A percentile compares a stretch with the other conserved stretches of the same genome.
Evolutionary conservation across 2,329 filamentous ascomycete genomes (phyloP).

Genomic region (Fusarium domesticum): DNA sequence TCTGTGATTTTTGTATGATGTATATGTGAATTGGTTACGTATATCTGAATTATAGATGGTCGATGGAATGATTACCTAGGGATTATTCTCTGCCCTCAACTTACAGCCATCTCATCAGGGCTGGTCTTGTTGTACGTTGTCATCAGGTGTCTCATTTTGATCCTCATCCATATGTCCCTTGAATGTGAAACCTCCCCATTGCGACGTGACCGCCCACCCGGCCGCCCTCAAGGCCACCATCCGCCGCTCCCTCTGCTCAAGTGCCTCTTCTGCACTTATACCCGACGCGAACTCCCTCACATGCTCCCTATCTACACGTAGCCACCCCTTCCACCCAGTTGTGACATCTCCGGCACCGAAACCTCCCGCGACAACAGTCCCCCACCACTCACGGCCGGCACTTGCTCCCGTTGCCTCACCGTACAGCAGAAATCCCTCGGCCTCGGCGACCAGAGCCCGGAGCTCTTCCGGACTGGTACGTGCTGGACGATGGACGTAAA

Average conservation of each 20-base stretch:
- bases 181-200: slow-evolving; percentile 51
- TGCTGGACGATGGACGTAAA: slow-evolving; percentile 48
- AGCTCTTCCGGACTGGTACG: slow-evolving; percentile 29
- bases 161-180: slow-evolving; percentile 12
- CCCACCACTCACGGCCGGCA: slow-evolving; percentile 53
- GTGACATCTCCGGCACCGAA: slow-evolving; percentile 34
- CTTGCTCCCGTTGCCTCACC: slow-evolving; percentile 39
- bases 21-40: too few species aligned
- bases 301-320: slow-evolving; percentile 46
- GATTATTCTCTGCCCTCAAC: too few species aligned
- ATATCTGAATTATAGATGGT: too few species aligned
- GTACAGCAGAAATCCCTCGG: slow-evolving; percentile 52
- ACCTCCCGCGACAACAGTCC: slow-evolving; percentile 52
- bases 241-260: slow-evolving; percentile 39
- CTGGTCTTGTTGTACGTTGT: not conserved
- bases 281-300: slow-evolving; percentile 39
- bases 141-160: not conserved
- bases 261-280: slow-evolving; percentile 44
- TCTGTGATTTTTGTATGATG: too few species aligned
- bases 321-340: slow-evolving; percentile 47
- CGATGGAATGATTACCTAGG: too few species aligned
- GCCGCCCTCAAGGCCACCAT: slow-evolving; percentile 41
- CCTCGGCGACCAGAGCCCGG: slow-evolving; percentile 38
- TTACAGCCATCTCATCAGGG: not conserved
- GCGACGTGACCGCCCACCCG: slow-evolving; percentile 47